Percentiles rank a stretch among this genome's conserved stretches.
phyloP scores from a whole-genome alignment of 805 yeast species.

The Komagataella kurtzmanii region DNA sequence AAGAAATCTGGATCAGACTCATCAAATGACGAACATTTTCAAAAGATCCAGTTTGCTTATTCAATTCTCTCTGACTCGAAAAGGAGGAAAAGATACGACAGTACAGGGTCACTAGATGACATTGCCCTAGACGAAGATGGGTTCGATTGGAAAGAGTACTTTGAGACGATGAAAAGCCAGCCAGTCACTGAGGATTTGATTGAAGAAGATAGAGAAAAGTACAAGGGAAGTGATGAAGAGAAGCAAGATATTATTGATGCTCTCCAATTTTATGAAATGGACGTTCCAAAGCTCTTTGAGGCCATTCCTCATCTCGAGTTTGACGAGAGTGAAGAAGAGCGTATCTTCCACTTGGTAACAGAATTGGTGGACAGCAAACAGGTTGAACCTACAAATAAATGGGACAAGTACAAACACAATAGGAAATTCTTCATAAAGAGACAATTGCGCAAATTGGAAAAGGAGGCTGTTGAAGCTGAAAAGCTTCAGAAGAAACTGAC shows the following conservation, averaged over 20 bases:
- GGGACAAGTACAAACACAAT: slow-evolving; percentile 35
- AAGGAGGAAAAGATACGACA: slow-evolving; percentile 46
- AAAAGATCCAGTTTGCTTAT: slow-evolving; percentile 65
- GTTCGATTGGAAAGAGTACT: slow-evolving; percentile 48
- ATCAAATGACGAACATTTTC: slow-evolving; percentile 26
- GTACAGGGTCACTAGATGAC: slow-evolving; percentile 51
- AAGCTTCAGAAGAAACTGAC: slow-evolving; percentile 24
- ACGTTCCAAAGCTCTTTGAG: slow-evolving; percentile 58
- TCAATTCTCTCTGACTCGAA: slow-evolving; percentile 46
- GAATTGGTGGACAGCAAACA: slow-evolving; percentile 25
- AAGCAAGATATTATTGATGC: slow-evolving; percentile 45
- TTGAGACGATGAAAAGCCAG: slow-evolving; percentile 27
- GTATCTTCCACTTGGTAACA: slow-evolving; percentile 41
- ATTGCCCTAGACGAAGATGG: slow-evolving; percentile 11
- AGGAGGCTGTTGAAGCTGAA: slow-evolving; percentile 55
- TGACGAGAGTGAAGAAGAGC: slow-evolving; percentile 39
- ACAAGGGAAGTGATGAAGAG: slow-evolving; percentile 53
- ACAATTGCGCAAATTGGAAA: slow-evolving; percentile 36
- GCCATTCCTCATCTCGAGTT: slow-evolving; percentile 67
- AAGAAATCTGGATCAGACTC: slow-evolving; percentile 21
- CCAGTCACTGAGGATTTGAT: slow-evolving; percentile 52
- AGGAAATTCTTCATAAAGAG: slow-evolving; percentile 33
- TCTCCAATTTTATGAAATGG: slow-evolving; percentile 50
- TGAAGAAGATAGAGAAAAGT: slow-evolving; percentile 50
- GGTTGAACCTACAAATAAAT: slow-evolving; percentile 23